Evolutionary conservation across 2,329 filamentous ascomycete species (phyloP).

Genomic region (Claviceps quebecensis): DNA sequence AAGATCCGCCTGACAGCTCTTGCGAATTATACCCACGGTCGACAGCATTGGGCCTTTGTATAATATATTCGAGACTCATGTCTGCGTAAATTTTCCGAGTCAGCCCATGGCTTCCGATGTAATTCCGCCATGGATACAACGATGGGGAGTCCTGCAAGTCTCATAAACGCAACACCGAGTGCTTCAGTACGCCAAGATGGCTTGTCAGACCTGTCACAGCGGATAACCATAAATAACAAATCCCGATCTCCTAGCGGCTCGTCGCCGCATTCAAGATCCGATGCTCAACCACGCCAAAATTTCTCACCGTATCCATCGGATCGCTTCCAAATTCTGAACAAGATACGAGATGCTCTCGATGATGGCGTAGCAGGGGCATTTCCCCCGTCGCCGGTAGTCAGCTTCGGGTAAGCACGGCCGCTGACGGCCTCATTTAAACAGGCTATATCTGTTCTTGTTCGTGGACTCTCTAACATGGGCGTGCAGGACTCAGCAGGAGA

Average conservation of each 20-base stretch:
- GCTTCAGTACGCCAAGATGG: background rate
- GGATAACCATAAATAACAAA: constrained; percentile 6
- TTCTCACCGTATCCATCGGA: constrained; percentile 17
- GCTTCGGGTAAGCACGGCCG: constrained; percentile 15
- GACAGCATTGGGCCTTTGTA: constrained; percentile 1
- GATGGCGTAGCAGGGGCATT: constrained; percentile 14
- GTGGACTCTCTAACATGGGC: background rate
- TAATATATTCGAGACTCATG: constrained; percentile 3
- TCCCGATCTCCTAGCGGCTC: background rate
- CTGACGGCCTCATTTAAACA: background rate
- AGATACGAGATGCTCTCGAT: constrained; percentile 9
- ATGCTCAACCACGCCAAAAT: constrained; percentile 17
- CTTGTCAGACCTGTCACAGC: constrained; percentile 1
- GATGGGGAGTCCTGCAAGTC: background rate
- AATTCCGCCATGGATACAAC: constrained; percentile 4
- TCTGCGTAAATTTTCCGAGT: constrained; percentile 1
- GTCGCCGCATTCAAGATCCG: background rate
- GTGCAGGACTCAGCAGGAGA: constrained; percentile 6
- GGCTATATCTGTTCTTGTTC: background rate
- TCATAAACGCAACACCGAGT: background rate
- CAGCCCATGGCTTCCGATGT: constrained; percentile 2
- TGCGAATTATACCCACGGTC: constrained; percentile 4
- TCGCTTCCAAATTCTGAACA: constrained; percentile 6
- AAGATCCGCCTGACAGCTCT: background rate
- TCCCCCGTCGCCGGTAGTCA: constrained; percentile 10